Evolutionary conservation across 2,329 filamentous ascomycete species (phyloP).

Genomic region (Neonectria sp.): DNA sequence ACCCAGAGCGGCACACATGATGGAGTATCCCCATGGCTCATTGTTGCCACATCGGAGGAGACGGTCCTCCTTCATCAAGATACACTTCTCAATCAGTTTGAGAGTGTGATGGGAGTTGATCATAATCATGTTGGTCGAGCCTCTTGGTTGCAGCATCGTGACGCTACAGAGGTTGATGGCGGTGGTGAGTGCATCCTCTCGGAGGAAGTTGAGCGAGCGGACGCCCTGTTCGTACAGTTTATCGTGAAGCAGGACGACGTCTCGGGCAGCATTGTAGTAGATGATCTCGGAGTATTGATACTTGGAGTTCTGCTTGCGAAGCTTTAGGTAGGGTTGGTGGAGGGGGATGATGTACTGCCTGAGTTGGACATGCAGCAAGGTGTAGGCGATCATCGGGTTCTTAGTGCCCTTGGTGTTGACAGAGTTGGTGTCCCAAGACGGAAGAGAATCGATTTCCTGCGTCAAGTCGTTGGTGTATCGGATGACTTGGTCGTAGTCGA

Average conservation of each 20-base stretch:
- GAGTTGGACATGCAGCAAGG: conserved; percentile 72
- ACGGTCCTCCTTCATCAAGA: conserved; percentile 73
- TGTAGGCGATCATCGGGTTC: conserved; percentile 72
- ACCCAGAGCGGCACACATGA: conserved; percentile 73
- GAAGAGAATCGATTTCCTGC: conserved; percentile 72
- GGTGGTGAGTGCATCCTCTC: conserved; percentile 72
- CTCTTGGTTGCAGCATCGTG: conserved; percentile 71
- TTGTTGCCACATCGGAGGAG: conserved; percentile 74
- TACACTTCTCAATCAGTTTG: conserved; percentile 73
- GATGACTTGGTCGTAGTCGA: conserved; percentile 75
- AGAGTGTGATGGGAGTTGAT: conserved; percentile 73
- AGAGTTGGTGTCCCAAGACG: conserved; percentile 65
- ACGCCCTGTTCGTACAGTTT: conserved; percentile 72
- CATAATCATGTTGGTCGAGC: conserved; percentile 74
- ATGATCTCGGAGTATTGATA: conserved; percentile 76
- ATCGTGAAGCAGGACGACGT: conserved; percentile 74
- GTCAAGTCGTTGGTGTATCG: conserved; percentile 74
- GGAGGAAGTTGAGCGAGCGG: conserved; percentile 71
- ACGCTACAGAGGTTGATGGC: conserved; percentile 74
- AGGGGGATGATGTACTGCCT: conserved; percentile 74
- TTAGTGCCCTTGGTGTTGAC: conserved; percentile 59
- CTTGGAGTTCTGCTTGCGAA: conserved; percentile 72
- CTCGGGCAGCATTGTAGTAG: conserved; percentile 74
- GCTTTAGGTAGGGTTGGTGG: conserved; percentile 73
- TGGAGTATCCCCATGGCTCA: conserved; percentile 75